Conservation (phyloP, 306 rosid genomes). For the Neltuma alba region DNA sequence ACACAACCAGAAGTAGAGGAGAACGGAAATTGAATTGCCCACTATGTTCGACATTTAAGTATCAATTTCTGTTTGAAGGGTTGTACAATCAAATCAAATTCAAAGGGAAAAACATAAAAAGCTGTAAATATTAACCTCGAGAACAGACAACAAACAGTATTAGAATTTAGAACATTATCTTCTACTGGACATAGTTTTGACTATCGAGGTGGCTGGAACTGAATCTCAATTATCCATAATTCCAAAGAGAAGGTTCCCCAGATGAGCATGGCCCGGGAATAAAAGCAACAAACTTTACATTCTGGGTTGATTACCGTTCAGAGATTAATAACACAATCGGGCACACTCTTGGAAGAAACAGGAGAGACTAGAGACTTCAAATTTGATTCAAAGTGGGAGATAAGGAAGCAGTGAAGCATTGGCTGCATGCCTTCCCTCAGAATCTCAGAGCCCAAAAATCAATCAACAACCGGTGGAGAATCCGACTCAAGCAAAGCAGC, state of each 20-base stretch:
- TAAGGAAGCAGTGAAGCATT: background rate
- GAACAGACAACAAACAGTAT: background rate
- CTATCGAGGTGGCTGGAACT: constrained; percentile 4
- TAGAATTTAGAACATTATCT: constrained; percentile 2
- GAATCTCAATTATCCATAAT: background rate
- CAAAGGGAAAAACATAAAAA: background rate
- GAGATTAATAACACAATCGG: background rate
- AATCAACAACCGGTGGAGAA: background rate
- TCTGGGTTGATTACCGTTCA: constrained; percentile 16
- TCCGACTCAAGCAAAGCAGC: constrained; percentile 44
- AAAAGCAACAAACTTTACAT: constrained; percentile 33
- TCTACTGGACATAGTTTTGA: background rate
- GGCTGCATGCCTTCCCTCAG: constrained; percentile 7
- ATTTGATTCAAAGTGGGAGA: constrained; percentile 17
- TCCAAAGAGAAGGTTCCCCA: constrained; percentile 37
- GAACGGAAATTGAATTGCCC: background rate
- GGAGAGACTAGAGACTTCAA: constrained; percentile 5
- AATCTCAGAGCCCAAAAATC: constrained; percentile 17
- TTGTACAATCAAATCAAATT: background rate
- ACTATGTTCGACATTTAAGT: background rate
- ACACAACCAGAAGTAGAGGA: background rate
- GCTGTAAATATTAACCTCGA: constrained; percentile 5
- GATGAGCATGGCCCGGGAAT: constrained; percentile 25
- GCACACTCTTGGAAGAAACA: background rate
- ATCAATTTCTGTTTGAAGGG: constrained; percentile 4